Evolutionary conservation across 352 stramenopile genomes (phyloP).

Genomic region (Globisporangium paroecandrum): DNA sequence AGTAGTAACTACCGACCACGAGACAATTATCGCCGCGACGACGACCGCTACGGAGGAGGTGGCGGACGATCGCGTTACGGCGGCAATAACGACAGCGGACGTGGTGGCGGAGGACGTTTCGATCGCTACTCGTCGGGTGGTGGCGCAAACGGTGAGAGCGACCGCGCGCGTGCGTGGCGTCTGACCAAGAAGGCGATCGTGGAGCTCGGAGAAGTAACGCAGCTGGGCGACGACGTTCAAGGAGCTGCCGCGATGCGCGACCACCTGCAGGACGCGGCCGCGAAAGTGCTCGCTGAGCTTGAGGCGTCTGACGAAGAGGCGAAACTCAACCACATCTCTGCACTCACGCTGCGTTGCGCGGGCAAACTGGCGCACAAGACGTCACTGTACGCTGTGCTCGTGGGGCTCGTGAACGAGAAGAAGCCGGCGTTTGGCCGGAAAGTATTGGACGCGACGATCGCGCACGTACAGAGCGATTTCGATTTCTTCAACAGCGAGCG

Average conservation of each 20-base stretch:
- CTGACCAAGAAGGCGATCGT: conserved; percentile 73
- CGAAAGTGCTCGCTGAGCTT: conserved; percentile 48
- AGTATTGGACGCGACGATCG: conserved; percentile 36
- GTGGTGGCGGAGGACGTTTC: conserved; percentile 22
- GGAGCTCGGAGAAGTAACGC: conserved; percentile 51
- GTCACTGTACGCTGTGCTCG: conserved; percentile 60
- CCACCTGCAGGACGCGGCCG: conserved; percentile 38
- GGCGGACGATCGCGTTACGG: conserved; percentile 25
- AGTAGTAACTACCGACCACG: conserved; percentile 24
- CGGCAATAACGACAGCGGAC: conserved; percentile 12
- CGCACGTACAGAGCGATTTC: conserved; percentile 50
- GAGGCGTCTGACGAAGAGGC: conserved; percentile 46
- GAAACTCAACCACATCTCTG: conserved; percentile 53
- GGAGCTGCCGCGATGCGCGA: conserved; percentile 33
- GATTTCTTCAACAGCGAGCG: conserved; percentile 45
- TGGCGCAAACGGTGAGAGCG: conserved; percentile 40
- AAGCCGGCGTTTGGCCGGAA: conserved; percentile 50
- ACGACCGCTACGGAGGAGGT: conserved; percentile 32
- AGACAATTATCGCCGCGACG: conserved; percentile 24
- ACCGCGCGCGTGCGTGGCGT: conserved; percentile 64
- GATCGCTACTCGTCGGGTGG: conserved; percentile 20
- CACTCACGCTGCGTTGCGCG: conserved; percentile 51
- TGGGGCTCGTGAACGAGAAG: conserved; percentile 65
- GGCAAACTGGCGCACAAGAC: conserved; percentile 68
- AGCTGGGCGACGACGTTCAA: conserved; percentile 30